These are phyloP conservation scores for Hypholoma fasciculare DNA, from an alignment of 768 basidiomycete species.

Conservation along the genomic window DNA sequence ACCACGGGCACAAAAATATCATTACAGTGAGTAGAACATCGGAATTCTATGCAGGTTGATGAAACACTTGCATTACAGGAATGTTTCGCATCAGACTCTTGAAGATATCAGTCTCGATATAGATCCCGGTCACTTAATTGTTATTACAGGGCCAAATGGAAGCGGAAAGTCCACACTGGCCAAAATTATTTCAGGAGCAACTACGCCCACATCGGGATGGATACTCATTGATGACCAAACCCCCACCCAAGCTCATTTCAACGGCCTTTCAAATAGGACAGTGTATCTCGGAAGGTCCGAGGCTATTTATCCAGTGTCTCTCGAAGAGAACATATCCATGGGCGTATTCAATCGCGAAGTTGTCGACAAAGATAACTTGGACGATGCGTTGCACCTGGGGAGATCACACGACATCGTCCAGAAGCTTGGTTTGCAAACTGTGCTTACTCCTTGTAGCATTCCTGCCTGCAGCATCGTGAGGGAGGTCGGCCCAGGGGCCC, in stretches of 20 bases:
- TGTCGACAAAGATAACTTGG: slow-evolving; percentile 19
- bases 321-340: slow-evolving; percentile 33
- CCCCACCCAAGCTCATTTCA: neutral
- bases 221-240: neutral
- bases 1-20: neutral
- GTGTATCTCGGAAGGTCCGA: slow-evolving; percentile 44
- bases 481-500: slow-evolving; percentile 22
- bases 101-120: slow-evolving; percentile 37
- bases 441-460: slow-evolving; percentile 29
- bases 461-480: slow-evolving; percentile 30
- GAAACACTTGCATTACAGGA: neutral
- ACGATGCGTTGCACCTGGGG: neutral
- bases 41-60: neutral
- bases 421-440: slow-evolving; percentile 32
- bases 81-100: neutral
- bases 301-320: slow-evolving; percentile 31
- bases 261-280: slow-evolving; percentile 14
- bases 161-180: slow-evolving; percentile 46
- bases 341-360: slow-evolving; percentile 24
- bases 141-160: slow-evolving; percentile 47
- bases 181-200: slow-evolving; percentile 35
- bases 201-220: neutral
- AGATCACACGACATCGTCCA: neutral
- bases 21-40: neutral
- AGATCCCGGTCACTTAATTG: slow-evolving; percentile 39